Base-by-base conservation (phyloP, 2,329 filamentous ascomycete genomes). In the Colletotrichum navitas region DNA sequence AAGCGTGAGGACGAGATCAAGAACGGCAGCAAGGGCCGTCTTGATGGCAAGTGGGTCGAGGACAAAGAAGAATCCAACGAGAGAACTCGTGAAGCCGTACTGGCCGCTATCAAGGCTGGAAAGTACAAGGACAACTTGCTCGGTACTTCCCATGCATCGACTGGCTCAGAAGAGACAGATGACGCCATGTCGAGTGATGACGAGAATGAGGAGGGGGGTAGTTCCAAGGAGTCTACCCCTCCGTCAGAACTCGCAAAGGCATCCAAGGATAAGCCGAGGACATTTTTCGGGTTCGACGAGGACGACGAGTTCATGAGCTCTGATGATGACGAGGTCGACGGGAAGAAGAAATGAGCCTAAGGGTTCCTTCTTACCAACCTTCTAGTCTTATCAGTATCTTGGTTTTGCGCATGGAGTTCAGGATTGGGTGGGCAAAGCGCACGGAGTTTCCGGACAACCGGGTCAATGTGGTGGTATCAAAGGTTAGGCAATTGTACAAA, bases 21-120 rank as follows among this genome's bases (percentile, higher is more conserved):
- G 80, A 90, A 91, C 72, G 94, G 93, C 12, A 86, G 88, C 74
- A 88, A 90, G 76, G 89, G 91, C 65, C 87, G 92, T 80, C 82
- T 98, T 51, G 94, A 98, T 77, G 94, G 94, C 0, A 93, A 95
- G 79, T 99, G 95, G 94, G 91, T 98, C 51, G 96, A 99, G 80
- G 92, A 94, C 75, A 97, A 97, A 81, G 95, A 98, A 76, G 94
- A 97, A 79, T 93, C 92, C 34, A 92, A 90, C 75, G 94, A 97
- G 83, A 92, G 93, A 80, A 95, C 94, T 0, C 85, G 93, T 51
- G 90, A 93, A 76, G 93, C 93, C 3, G 92, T 95, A 7, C 78
- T 92, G 54, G 89, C 88, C 60, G 91, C 90, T 10, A 91, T 94
- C 84, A 91, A 90, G 81, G 84, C 86, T 21, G 90, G 90, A 2